phyloP scores from a whole-genome alignment of 2,329 filamentous ascomycete genomes.

The Pseudogymnoascus destructans region DNA sequence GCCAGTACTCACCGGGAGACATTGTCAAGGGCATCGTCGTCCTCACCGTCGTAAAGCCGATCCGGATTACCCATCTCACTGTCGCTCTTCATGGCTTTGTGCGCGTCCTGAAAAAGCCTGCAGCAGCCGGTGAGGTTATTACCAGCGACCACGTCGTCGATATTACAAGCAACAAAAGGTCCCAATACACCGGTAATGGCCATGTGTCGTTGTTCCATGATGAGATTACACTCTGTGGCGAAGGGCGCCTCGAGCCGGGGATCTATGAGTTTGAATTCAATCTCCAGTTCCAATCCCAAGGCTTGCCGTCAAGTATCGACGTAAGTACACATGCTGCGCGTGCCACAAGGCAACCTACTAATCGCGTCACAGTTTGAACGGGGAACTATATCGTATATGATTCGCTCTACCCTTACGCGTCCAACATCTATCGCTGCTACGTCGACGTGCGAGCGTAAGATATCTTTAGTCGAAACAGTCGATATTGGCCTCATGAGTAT shows the following conservation, averaged over 20 bases:
- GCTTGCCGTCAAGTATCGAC: conserved; percentile 83
- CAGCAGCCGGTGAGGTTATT: conserved; percentile 37
- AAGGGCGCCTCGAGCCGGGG: conserved; percentile 60
- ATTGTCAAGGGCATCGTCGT: conserved; percentile 59
- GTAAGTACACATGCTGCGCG: conserved; percentile 40
- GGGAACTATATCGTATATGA: conserved; percentile 81
- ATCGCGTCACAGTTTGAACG: conserved; percentile 63
- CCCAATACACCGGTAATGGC: conserved; percentile 59
- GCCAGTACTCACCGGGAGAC: conserved; percentile 63
- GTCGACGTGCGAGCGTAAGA: conserved; percentile 64
- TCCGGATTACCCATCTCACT: conserved; percentile 68
- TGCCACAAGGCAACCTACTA: background rate
- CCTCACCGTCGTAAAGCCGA: conserved; percentile 58
- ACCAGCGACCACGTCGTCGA: conserved; percentile 27
- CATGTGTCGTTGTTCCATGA: conserved; percentile 74
- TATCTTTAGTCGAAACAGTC: conserved; percentile 68
- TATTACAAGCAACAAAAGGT: conserved; percentile 28
- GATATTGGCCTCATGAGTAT: conserved; percentile 65
- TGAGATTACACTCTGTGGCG: conserved; percentile 65
- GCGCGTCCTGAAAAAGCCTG: conserved; percentile 58
- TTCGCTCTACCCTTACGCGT: conserved; percentile 79
- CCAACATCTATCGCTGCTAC: conserved; percentile 77
- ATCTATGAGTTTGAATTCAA: conserved; percentile 72
- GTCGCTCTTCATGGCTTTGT: conserved; percentile 68
- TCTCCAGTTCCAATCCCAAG: conserved; percentile 53